These are phyloP conservation scores for Paraconiothyrium brasiliense DNA, from an alignment of 2,329 filamentous ascomycete species.

Conservation along the genomic window DNA sequence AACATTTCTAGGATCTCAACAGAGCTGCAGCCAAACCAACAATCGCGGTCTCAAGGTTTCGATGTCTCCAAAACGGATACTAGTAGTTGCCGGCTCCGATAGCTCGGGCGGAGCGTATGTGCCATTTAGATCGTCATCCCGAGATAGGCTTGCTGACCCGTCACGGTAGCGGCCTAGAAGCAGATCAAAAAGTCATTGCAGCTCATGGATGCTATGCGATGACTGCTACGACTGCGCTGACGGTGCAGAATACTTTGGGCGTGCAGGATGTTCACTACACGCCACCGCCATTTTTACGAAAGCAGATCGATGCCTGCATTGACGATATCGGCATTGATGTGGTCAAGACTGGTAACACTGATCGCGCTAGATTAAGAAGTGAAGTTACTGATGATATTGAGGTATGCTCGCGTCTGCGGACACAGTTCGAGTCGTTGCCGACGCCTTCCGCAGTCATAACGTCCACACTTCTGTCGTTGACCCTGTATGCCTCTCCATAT, in stretches of 20 bases:
- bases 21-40: not conserved
- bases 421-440: conserved; percentile 74
- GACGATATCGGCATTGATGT: conserved; percentile 88
- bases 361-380: not conserved
- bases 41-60: not conserved
- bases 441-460: conserved; percentile 67
- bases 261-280: conserved; percentile 83
- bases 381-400: conserved; percentile 47
- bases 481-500: conserved; percentile 64
- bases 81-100: conserved; percentile 89
- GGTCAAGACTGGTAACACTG: conserved; percentile 79
- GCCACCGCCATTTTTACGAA: conserved; percentile 79
- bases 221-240: conserved; percentile 93
- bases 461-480: conserved; percentile 73
- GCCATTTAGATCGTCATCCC: conserved; percentile 21
- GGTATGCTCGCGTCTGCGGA: conserved; percentile 83
- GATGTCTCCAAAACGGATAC: conserved; percentile 62
- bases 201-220: conserved; percentile 95
- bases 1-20: conserved; percentile 21
- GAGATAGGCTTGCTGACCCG: conserved; percentile 29
- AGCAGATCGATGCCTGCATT: conserved; percentile 86
- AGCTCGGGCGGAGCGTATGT: conserved; percentile 87
- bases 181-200: conserved; percentile 93
- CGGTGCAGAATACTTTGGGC: conserved; percentile 92
- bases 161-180: conserved; percentile 80